Conservation (phyloP, 1,284 basidiomycete genomes). For the Pterula multifida region DNA sequence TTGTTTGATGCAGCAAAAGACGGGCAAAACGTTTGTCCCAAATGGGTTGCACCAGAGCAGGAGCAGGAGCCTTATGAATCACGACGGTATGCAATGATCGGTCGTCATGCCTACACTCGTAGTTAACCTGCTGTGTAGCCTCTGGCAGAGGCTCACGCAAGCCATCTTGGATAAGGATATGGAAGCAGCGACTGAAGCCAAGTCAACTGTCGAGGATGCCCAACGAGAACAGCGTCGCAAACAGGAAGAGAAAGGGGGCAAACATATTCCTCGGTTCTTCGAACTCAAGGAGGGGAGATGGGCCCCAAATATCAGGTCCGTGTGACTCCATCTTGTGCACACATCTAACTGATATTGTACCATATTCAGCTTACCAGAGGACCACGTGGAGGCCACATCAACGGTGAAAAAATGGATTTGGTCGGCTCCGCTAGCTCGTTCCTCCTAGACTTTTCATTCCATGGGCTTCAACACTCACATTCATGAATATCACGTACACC, state of each 20-base stretch:
- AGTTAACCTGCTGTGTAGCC: slow-evolving; percentile 17
- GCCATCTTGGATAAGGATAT: slow-evolving; percentile 87
- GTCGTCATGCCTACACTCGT: background rate
- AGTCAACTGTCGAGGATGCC: slow-evolving; percentile 84
- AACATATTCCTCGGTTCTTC: slow-evolving; percentile 73
- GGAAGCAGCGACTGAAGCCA: slow-evolving; percentile 87
- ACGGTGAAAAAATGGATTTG: slow-evolving; percentile 40
- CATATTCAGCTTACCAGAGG: slow-evolving; percentile 50
- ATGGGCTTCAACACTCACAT: background rate
- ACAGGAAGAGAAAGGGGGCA: slow-evolving; percentile 66
- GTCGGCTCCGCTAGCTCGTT: slow-evolving; percentile 17
- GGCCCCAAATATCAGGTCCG: slow-evolving; percentile 67
- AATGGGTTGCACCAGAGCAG: slow-evolving; percentile 73
- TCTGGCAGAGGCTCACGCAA: slow-evolving; percentile 80
- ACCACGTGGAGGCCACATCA: slow-evolving; percentile 50
- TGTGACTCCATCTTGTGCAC: background rate
- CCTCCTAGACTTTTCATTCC: background rate
- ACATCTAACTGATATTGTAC: background rate
- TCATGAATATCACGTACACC: background rate
- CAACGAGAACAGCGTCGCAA: slow-evolving; percentile 76
- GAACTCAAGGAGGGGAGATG: slow-evolving; percentile 65
- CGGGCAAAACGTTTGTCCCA: slow-evolving; percentile 65
- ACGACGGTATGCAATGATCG: slow-evolving; percentile 39
- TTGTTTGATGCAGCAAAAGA: slow-evolving; percentile 79
- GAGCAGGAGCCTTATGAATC: slow-evolving; percentile 92